A percentile compares a stretch with the other conserved stretches of the same genome.
These are phyloP conservation scores for Cyclostephanos invisitatus DNA, from an alignment of 108 stramenopile genomes.

Conservation along the genomic window DNA sequence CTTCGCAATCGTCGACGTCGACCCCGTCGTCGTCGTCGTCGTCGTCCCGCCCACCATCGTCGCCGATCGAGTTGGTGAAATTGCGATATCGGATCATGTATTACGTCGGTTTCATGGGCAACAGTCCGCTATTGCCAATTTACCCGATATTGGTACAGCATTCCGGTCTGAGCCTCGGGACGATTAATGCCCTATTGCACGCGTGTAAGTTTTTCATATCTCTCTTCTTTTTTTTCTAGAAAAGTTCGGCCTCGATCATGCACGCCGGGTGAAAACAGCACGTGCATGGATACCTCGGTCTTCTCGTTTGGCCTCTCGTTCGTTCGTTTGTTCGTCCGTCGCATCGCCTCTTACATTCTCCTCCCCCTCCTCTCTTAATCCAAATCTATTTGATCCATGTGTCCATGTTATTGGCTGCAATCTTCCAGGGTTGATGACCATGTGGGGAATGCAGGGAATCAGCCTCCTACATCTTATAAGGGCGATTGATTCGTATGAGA, in stretches of 20 bases:
- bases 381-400: not conserved
- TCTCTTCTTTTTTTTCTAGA: too few relatives aligned
- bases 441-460: conserved; percentile 82
- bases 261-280: too few relatives aligned
- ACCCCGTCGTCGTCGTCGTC: not conserved
- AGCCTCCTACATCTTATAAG: conserved; percentile 52
- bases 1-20: not conserved
- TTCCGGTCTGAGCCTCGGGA: conserved; percentile 59
- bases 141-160: conserved; percentile 81
- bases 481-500: conserved; percentile 11
- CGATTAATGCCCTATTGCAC: conserved; percentile 78
- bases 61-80: conserved; percentile 11
- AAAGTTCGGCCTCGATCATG: too few relatives aligned
- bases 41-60: not conserved
- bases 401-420: not conserved
- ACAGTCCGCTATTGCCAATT: conserved; percentile 80
- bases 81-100: conserved; percentile 37
- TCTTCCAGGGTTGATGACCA: conserved; percentile 55
- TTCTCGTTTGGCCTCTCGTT: too few relatives aligned
- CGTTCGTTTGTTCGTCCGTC: too few relatives aligned
- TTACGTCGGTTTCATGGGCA: conserved; percentile 72
- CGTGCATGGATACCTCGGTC: too few relatives aligned
- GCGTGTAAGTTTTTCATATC: conserved; percentile 12
- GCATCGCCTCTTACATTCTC: not conserved
- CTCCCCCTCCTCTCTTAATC: not conserved